Evolutionary conservation across 208 protist species (phyloP).

Genomic region (Leishmania tarentolae): DNA sequence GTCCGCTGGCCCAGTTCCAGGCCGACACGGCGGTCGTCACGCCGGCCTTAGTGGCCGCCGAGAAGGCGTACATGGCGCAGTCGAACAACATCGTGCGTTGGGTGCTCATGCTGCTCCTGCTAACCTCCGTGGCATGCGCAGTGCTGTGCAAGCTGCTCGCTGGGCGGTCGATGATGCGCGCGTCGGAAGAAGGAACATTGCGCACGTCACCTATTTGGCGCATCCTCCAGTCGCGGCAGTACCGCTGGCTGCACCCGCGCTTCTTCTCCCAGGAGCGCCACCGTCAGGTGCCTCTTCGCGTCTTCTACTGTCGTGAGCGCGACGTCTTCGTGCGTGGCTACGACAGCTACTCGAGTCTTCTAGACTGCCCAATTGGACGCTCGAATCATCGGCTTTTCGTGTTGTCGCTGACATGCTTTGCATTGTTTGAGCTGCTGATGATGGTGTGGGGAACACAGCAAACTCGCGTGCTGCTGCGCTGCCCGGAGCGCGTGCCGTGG

Average conservation of each 20-base stretch:
- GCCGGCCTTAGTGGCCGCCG: slow-evolving; percentile 1
- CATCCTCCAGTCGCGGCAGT: slow-evolving; percentile 52
- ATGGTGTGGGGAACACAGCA: slow-evolving; percentile 55
- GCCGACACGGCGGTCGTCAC: neutral
- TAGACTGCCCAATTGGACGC: slow-evolving; percentile 70
- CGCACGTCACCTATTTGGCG: slow-evolving; percentile 61
- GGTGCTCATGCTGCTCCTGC: slow-evolving; percentile 39
- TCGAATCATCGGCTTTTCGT: slow-evolving; percentile 72
- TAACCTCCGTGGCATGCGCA: slow-evolving; percentile 23
- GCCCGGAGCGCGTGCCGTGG: slow-evolving; percentile 27
- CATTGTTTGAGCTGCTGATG: slow-evolving; percentile 48
- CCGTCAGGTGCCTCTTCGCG: slow-evolving; percentile 62
- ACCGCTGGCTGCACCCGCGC: slow-evolving; percentile 70
- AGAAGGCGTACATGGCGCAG: slow-evolving; percentile 23
- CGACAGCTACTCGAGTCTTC: slow-evolving; percentile 69
- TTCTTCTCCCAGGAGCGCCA: slow-evolving; percentile 59
- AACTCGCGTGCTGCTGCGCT: slow-evolving; percentile 27
- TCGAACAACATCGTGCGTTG: slow-evolving; percentile 25
- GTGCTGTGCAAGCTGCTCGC: slow-evolving; percentile 53
- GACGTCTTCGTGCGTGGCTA: slow-evolving; percentile 70
- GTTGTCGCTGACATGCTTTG: slow-evolving; percentile 52
- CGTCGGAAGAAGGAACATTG: slow-evolving; percentile 37
- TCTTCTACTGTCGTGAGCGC: slow-evolving; percentile 79
- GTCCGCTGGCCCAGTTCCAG: slow-evolving; percentile 11
- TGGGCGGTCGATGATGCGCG: slow-evolving; percentile 30